Base-by-base conservation (phyloP, 306 rosid species). In the Boehmeria nivea region DNA sequence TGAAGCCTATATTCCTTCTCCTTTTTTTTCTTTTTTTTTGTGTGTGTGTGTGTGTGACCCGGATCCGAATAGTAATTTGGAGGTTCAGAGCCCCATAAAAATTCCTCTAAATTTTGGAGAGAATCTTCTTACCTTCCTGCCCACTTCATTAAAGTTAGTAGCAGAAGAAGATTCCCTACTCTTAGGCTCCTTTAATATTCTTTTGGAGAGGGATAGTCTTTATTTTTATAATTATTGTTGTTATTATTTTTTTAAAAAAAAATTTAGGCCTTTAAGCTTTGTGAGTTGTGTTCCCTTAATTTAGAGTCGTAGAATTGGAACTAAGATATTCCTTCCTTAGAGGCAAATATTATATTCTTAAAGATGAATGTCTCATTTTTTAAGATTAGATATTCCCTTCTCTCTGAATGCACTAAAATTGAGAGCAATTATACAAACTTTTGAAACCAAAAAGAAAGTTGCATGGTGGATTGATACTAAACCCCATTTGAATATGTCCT, bases 61-160 rank as follows among this genome's bases (percentile, higher is more conserved):
- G 63, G 58, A 74, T 61, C 69, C 60, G 57, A 63, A 42, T 42
- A 28, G 67, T 52, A 25, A 45, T 40, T 10, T 2, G 54, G 66
- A 54, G 59, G 68, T 72, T 69, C 51, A 40, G 67, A 72, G 54
- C 69, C 70, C 63, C 17, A 72, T 34, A 67, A 69, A 74, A 74
- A 54, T 74, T 21, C 68, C 62, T 66, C 54, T 68, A 77, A 66
- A 49, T 28, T 34, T 64, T 62, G 53, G 59, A 59, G 79, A 77
- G 99, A 93, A 93, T 93, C 96, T 93, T 81, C 80, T 87, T 93
- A 87, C 86, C 99, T 87, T 93, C 87, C 76, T 38, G 65, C 83
- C 95, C 96, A 87, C 96, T 91, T 87, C 99, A 80, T 45, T 66
- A 84, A 91, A 82, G 95, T 59, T 52, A 70, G 86, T 82, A 78